Conservation (phyloP, 768 basidiomycete species). For the Macrolepiota fuliginosa region DNA sequence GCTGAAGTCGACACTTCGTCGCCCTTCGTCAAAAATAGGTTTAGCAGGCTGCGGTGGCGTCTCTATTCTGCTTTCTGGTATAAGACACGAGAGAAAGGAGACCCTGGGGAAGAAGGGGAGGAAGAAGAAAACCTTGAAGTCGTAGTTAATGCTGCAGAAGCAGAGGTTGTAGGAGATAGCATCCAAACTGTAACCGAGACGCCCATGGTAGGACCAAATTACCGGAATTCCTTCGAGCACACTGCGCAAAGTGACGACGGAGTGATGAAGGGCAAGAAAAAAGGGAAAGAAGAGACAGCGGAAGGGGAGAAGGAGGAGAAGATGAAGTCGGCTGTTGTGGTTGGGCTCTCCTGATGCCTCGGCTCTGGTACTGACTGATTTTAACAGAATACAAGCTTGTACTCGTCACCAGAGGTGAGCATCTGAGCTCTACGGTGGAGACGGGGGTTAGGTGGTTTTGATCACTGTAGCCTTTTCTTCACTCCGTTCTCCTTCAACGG, state of each 20-base stretch:
- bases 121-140: slow-evolving; percentile 64
- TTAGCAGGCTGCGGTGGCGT: slow-evolving; percentile 84
- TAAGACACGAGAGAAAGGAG: slow-evolving; percentile 33
- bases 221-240: slow-evolving; percentile 77
- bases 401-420: slow-evolving; percentile 62
- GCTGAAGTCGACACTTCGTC: slow-evolving; percentile 66
- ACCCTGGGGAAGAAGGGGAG: slow-evolving; percentile 36
- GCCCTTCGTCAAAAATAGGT: slow-evolving; percentile 80
- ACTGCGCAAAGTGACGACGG: slow-evolving; percentile 39
- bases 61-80: slow-evolving; percentile 77
- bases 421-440: slow-evolving; percentile 7
- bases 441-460: no score
- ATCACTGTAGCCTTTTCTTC: not conserved
- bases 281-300: slow-evolving; percentile 15
- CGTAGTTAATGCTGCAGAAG: slow-evolving; percentile 71
- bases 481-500: not conserved
- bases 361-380: slow-evolving; percentile 85
- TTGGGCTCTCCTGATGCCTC: slow-evolving; percentile 72
- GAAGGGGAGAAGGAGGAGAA: slow-evolving; percentile 34
- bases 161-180: slow-evolving; percentile 50
- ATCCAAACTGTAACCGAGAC: slow-evolving; percentile 35
- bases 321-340: slow-evolving; percentile 54
- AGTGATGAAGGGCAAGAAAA: slow-evolving; percentile 6
- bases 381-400: slow-evolving; percentile 68
- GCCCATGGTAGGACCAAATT: slow-evolving; percentile 89